Base-by-base conservation (phyloP, 163 green algal genomes). In the Scenedesmus sp. region DNA sequence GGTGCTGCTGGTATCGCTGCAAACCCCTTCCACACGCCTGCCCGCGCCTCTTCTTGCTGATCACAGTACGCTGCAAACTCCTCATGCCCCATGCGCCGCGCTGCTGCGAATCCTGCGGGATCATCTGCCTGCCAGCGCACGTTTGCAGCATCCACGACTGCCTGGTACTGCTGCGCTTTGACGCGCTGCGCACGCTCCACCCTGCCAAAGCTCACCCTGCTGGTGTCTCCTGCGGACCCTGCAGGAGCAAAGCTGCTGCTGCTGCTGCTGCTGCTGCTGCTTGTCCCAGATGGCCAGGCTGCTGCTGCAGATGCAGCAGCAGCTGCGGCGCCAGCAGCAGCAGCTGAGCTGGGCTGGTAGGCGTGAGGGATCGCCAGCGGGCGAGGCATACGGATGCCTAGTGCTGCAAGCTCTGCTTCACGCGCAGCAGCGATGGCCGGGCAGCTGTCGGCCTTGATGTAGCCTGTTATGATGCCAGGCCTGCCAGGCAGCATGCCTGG, bases 1-100 rank as follows among this genome's bases (percentile, higher is more conserved):
- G 83, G 56, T 88, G 83, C 83, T 88, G n/a, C 56, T 65, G 83
- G 37, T 24, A 80, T 33, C 61, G n/a, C 81, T 86, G 81, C 30
- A 37, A 59, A 6, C 9, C 30, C 65, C 65, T 40, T 76, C 81
- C 81, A 86, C 5, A 86, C 40, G 9, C 6, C 81, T 46, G 83
- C 83, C 20, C 83, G 83, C 15, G 46, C 83, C n/a, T 24, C 56
- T 43, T 78, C 83, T 37, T 65, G 53, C 53, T 43, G 35, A 0
- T 88, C 37, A 30, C 83, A 88, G 53, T 20, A 79, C 2, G 3
- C 44, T 40, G 70, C 83, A 81, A 61, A 88, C 22, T 33, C 56
- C 7, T 59, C 83, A 53, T 43, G 53, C 42, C 81, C 81, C 46
- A 73, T 40, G 22, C 30, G 13, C 40, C 46, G 81, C n/a, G 61